phyloP scores from a whole-genome alignment of 345 rosid genomes.

The Reutealis trisperma region DNA sequence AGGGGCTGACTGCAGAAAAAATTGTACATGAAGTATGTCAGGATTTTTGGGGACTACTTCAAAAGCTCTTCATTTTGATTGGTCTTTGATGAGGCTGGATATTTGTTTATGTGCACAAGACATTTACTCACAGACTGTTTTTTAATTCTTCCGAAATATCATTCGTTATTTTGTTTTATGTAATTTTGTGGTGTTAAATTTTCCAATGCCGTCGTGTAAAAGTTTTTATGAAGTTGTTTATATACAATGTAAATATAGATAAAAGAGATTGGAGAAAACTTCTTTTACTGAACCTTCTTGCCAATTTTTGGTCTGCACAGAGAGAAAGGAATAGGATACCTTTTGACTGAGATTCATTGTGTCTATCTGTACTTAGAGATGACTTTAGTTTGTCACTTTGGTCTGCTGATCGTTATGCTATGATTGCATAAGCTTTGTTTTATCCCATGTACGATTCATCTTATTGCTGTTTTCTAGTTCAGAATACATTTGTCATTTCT shows the following conservation, averaged over 20 bases:
- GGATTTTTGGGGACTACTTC: background rate
- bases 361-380: background rate
- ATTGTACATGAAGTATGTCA: background rate
- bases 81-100: background rate
- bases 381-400: background rate
- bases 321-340: background rate
- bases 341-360: background rate
- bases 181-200: background rate
- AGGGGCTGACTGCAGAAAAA: background rate
- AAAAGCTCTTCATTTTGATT: background rate
- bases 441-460: background rate
- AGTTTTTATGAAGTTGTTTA: background rate
- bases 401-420: background rate
- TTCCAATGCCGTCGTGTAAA: background rate
- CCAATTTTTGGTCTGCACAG: background rate
- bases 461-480: background rate
- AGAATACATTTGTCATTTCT: background rate
- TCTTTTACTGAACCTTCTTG: background rate
- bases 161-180: background rate
- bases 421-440: background rate
- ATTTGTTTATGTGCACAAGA: background rate
- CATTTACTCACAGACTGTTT: too few relatives aligned
- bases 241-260: background rate
- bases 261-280: too few relatives aligned
- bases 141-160: background rate